phyloP scores from a whole-genome alignment of 371 early-diverging fungal genomes.

The Phascolomyces articulosus region DNA sequence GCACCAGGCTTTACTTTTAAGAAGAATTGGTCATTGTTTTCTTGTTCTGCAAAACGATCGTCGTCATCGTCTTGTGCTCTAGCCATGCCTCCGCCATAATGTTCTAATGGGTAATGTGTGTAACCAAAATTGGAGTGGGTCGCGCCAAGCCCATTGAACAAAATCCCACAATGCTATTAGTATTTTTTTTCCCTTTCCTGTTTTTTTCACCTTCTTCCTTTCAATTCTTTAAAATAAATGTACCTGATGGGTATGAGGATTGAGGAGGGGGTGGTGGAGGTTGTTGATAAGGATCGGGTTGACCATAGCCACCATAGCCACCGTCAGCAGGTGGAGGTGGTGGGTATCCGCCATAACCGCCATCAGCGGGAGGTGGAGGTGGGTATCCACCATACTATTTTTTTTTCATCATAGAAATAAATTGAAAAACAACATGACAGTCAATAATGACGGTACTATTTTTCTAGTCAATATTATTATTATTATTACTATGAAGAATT shows the following conservation, averaged over 20 bases:
- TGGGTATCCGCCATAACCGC: neutral
- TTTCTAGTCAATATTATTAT: neutral
- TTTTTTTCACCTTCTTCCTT: neutral
- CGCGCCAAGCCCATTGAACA: slow-evolving; percentile 5
- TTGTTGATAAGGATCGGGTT: neutral
- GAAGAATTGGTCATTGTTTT: slow-evolving; percentile 14
- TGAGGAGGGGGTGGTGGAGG: neutral
- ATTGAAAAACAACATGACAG: no score
- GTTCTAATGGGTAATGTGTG: slow-evolving; percentile 4
- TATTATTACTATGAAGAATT: neutral
- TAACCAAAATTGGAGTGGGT: neutral
- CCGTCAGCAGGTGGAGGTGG: slow-evolving; percentile 2
- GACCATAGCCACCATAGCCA: slow-evolving; percentile 5
- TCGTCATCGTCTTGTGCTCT: slow-evolving; percentile 11
- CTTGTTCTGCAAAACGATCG: slow-evolving; percentile 9
- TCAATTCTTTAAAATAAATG: neutral
- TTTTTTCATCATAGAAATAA: neutral
- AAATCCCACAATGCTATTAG: no score
- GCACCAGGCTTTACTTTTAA: slow-evolving; percentile 34
- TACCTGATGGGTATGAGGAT: neutral
- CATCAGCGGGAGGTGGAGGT: neutral
- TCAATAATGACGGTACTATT: no score
- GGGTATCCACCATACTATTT: neutral
- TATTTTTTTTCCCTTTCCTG: no score
- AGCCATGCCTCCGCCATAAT: slow-evolving; percentile 5